phyloP scores from a whole-genome alignment of 352 stramenopile species.

The Synura sp. region DNA sequence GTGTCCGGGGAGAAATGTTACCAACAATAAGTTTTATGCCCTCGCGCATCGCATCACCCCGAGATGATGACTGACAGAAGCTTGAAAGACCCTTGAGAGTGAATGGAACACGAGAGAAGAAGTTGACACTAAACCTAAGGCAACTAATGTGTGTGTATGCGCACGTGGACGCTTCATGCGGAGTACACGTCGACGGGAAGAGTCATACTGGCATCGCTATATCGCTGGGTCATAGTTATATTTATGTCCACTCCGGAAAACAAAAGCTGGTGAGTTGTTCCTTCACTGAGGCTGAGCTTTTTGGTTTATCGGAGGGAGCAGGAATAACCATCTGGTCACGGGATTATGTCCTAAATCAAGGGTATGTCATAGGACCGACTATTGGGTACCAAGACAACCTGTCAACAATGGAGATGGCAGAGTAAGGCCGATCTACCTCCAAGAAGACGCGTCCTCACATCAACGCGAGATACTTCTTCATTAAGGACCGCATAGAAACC shows the following conservation, averaged over 20 bases:
- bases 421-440: background rate
- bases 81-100: background rate
- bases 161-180: too few relatives aligned
- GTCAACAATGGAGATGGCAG: background rate
- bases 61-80: slow-evolving; percentile 7
- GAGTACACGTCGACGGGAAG: too few relatives aligned
- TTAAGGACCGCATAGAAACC: background rate
- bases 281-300: background rate
- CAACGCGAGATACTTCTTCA: slow-evolving; percentile 25
- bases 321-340: background rate
- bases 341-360: background rate
- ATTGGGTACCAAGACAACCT: background rate
- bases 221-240: background rate
- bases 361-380: background rate
- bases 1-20: slow-evolving; percentile 17
- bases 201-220: too few relatives aligned
- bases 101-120: too few relatives aligned
- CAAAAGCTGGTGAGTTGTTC: too few relatives aligned
- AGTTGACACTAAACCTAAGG: too few relatives aligned
- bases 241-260: background rate
- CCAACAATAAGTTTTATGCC: background rate
- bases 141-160: too few relatives aligned
- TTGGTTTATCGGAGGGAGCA: background rate
- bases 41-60: background rate
- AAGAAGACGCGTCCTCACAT: background rate